Evolutionary conservation across 2,329 filamentous ascomycete genomes (phyloP).

Genomic region (Sporothrix schenckii): DNA sequence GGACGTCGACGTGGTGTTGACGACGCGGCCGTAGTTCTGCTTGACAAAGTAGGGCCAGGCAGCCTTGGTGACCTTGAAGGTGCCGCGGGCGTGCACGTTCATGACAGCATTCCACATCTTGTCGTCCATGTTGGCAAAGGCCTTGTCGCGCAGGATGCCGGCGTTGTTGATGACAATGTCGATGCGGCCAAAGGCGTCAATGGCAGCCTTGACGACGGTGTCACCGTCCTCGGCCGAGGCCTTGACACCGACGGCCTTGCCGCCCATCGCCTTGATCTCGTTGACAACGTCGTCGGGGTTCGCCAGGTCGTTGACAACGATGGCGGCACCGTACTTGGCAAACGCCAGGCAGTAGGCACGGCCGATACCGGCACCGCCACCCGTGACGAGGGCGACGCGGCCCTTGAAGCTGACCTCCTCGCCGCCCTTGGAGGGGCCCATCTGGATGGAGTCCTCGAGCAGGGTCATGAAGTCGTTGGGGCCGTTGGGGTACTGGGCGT

Average conservation of each 20-base stretch:
- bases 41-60: conserved; percentile 97
- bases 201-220: conserved; percentile 84
- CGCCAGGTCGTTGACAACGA: conserved; percentile 95
- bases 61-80: conserved; percentile 95
- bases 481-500: conserved; percentile 77
- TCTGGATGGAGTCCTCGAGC: conserved; percentile 79
- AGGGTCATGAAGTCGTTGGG: conserved; percentile 86
- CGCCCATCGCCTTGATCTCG: conserved; percentile 88
- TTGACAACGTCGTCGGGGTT: conserved; percentile 88
- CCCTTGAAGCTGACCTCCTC: conserved; percentile 79
- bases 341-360: conserved; percentile 84
- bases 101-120: conserved; percentile 89
- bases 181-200: conserved; percentile 89
- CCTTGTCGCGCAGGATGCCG: conserved; percentile 96
- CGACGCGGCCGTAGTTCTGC: conserved; percentile 95
- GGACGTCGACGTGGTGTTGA: conserved; percentile 96
- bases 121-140: conserved; percentile 97
- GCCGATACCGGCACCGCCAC: conserved; percentile 85
- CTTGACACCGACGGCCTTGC: conserved; percentile 90
- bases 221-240: conserved; percentile 93
- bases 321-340: conserved; percentile 77
- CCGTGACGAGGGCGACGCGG: conserved; percentile 84
- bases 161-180: conserved; percentile 98
- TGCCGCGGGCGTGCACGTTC: conserved; percentile 89
- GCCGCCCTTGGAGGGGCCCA: conserved; percentile 70